Evolutionary conservation across 2,329 filamentous ascomycete genomes (phyloP), one percentile per base, ranked within the genome.

Genomic region (Aulographum hederae): DNA sequence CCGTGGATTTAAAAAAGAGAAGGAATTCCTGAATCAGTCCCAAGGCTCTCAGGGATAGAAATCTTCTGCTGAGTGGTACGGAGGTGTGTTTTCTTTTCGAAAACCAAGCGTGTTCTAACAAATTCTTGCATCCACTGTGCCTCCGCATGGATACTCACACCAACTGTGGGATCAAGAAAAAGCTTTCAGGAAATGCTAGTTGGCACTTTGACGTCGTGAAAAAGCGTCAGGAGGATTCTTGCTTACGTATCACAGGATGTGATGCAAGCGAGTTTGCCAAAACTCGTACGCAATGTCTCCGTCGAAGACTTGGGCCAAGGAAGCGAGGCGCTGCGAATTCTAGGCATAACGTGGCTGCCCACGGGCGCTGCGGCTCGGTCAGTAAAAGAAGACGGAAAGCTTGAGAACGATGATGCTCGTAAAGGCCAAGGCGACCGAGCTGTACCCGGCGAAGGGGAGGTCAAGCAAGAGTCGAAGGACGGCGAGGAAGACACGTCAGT

Each of bases 271-370:
- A 78, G 72, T 6, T 53, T 81, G 13, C 75, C 78, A 1, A 70
- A 65, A 34, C 50, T 77, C 21, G 63, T 81, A 19, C 68, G 76
- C 30, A 80, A 80, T 76, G 72, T 81, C 27, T 74, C 72, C 32
- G 69, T 81, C 5, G 75, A 81, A 30, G 77, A 82, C 38, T 67
- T 82, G 35, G 77, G 76, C 0, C 77, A 84, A 48, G 78, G 78
- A 5, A 79, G 69, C 37, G 76, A 81, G 43, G 61, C 73, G 0
- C 44, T 82, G 23, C 67, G 76, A 2, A 74, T 82, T 34, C 61
- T 82, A 1, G 77, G 78, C 3, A 56, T 84, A 23, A 61, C 73
- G 31, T 81, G 76, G 73, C 56, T 84, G 2, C 77, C 76, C 0
- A 77, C 71, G 2, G 76, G 73, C 16, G 76, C 75, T 10, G 75